Conservation (phyloP, 192 early-diverging fungal genomes). For the Podila epigama region DNA sequence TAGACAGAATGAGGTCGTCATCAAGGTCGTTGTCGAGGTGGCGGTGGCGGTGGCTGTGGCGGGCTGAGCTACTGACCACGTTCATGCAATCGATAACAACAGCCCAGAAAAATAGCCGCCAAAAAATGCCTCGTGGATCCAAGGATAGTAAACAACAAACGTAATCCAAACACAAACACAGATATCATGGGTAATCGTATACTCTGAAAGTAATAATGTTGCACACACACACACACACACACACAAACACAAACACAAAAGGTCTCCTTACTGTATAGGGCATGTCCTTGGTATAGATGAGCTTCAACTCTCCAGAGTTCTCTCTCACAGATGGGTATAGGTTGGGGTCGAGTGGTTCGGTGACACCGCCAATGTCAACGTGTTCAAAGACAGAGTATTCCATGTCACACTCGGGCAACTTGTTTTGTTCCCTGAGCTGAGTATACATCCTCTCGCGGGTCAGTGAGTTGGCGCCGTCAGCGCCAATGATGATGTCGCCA, state of each 20-base stretch:
- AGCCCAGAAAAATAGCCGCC: no score
- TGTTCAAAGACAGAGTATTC: conserved; percentile 12
- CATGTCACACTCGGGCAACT: conserved; percentile 20
- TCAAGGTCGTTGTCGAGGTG: no score
- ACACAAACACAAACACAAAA: not conserved
- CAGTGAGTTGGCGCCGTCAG: conserved; percentile 27
- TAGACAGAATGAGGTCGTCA: no score
- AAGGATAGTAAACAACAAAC: no score
- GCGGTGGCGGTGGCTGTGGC: no score
- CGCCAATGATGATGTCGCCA: conserved; percentile 33
- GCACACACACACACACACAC: no score
- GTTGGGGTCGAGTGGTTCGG: conserved; percentile 1
- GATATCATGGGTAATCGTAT: no score
- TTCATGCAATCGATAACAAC: no score
- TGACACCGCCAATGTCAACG: not conserved
- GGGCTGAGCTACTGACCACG: no score
- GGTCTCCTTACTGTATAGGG: conserved; percentile 16
- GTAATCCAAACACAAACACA: no score
- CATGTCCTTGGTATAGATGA: conserved; percentile 15
- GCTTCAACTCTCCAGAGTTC: not conserved
- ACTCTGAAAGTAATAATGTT: no score
- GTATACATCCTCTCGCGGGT: conserved; percentile 26
- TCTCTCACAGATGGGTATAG: conserved; percentile 1
- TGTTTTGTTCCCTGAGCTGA: conserved; percentile 14
- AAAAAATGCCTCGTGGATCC: no score